Evolutionary conservation across 805 yeast species (phyloP).

Genomic region (Lachancea fermentati): DNA sequence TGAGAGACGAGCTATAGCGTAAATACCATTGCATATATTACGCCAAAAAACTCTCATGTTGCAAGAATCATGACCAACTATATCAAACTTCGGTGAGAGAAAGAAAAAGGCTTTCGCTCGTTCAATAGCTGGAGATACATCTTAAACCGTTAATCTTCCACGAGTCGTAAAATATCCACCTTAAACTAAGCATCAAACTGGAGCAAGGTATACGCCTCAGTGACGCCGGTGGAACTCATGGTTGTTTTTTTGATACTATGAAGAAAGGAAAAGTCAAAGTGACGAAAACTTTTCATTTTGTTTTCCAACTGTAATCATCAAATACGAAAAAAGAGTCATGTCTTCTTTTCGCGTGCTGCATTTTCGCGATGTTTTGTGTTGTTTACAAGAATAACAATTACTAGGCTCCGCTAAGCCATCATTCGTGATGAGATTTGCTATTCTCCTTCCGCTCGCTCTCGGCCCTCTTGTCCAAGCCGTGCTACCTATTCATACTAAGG

Average conservation of each 20-base stretch:
- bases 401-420: too few species aligned
- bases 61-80: conserved; percentile 35
- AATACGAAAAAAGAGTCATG: too few species aligned
- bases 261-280: too few species aligned
- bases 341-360: too few species aligned
- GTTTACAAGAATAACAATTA: too few species aligned
- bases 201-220: conserved; percentile 10
- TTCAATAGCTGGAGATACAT: conserved; percentile 37
- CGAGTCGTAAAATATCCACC: conserved; percentile 13
- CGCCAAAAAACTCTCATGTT: conserved; percentile 16
- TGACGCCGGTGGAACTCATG: conserved; percentile 33
- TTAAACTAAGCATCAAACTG: conserved; percentile 25
- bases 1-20: conserved; percentile 7
- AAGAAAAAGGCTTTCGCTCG: conserved; percentile 30
- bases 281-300: too few species aligned
- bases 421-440: too few species aligned
- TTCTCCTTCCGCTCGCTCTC: too few species aligned
- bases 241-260: conserved; percentile 5
- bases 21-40: neutral
- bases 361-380: too few species aligned
- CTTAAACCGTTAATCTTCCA: conserved; percentile 28
- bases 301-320: too few species aligned
- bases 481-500: conserved; percentile 51
- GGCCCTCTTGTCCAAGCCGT: conserved; percentile 36
- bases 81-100: conserved; percentile 27